These are phyloP conservation scores for Pezicula neosporulosa DNA, from an alignment of 2,329 filamentous ascomycete species.

Conservation along the genomic window DNA sequence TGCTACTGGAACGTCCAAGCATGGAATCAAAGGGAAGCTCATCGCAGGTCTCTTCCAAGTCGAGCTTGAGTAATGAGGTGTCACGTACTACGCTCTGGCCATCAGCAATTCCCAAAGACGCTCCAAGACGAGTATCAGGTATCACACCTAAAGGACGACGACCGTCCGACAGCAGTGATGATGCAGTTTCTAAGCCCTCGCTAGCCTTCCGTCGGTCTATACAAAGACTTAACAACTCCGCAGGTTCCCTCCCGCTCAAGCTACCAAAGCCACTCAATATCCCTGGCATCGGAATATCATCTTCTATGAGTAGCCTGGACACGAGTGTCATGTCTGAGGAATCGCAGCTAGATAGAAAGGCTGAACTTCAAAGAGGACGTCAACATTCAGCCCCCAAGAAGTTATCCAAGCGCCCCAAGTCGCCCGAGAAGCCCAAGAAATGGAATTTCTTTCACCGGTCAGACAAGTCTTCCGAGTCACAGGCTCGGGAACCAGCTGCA, in stretches of 20 bases:
- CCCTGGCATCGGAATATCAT: constrained; percentile 32
- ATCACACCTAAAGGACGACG: constrained; percentile 17
- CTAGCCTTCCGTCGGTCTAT: constrained; percentile 53
- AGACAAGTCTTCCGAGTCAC: constrained; percentile 26
- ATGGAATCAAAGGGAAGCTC: constrained; percentile 35
- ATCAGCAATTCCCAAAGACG: constrained; percentile 44
- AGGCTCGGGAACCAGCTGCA: constrained; percentile 33
- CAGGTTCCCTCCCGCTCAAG: constrained; percentile 33
- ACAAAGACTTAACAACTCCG: constrained; percentile 47
- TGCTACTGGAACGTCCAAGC: constrained; percentile 37
- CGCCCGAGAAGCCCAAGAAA: constrained; percentile 39
- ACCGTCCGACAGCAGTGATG: constrained; percentile 54
- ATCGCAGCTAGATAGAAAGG: constrained; percentile 37
- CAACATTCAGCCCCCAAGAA: constrained; percentile 41
- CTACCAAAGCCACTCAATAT: constrained; percentile 53
- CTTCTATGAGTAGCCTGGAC: constrained; percentile 54
- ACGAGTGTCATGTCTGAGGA: constrained; percentile 56
- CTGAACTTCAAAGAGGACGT: constrained; percentile 32
- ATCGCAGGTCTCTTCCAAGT: constrained; percentile 12
- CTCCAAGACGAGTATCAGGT: constrained; percentile 11
- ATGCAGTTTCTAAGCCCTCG: constrained; percentile 49
- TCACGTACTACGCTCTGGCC: constrained; percentile 48
- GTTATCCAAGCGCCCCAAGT: constrained; percentile 50
- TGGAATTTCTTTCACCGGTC: constrained; percentile 63
- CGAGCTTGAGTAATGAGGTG: constrained; percentile 28